Evolutionary conservation across 192 early-diverging fungal species (phyloP), one percentile per base, ranked within the genome.

Genomic region (Linnemannia schmuckeri): DNA sequence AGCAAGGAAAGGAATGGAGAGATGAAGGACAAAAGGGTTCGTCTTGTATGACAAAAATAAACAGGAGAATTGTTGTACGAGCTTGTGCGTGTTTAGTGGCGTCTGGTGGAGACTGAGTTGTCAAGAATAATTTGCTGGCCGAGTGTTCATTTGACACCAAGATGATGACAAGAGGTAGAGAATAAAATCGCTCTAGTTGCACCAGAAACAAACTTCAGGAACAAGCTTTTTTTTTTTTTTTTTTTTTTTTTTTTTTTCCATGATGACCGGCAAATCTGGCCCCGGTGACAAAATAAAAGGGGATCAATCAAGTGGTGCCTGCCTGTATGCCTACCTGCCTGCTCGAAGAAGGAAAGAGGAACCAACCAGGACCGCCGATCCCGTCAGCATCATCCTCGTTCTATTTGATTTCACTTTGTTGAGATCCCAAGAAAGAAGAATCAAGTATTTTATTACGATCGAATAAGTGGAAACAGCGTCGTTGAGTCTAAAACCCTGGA

Each of bases 51-150:
- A 27, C 8, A 30, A 54, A 49, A 74, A 41, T 15, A 76, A 15
- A 76, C n/a, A n/a, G n/a, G 24, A 47, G 13, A 10, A 47, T 27
- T 20, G 13, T 15, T 5, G 54, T 55, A 52, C 2, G 55, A n/a
- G 4, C 5, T n/a, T 22, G 55, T 1, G 5, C 8, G 24, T 30
- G n/a, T 24, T 55, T 79, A 54, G 78, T 79, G 78, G 78, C 78
- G 78, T 17, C 20, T 2, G 9, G 63, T 33, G 78, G 69, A 54
- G 35, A 79, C 68, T 54, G 55, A 61, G 55, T 27, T 0, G 6
- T 24, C 24, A n/a, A 15, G 22, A n/a, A 20, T n/a, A 4, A n/a
- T 6, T n/a, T 7, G 54, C 52, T 17, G 12, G 52, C 52, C 4
- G 12, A 4, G 18, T 55, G 8, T 61, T 27, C 55, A 27, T 27